Percentiles rank a stretch among this genome's conserved stretches.
These are phyloP conservation scores for Tothia fuscella DNA, from an alignment of 2,329 filamentous ascomycete genomes.

Conservation along the genomic window DNA sequence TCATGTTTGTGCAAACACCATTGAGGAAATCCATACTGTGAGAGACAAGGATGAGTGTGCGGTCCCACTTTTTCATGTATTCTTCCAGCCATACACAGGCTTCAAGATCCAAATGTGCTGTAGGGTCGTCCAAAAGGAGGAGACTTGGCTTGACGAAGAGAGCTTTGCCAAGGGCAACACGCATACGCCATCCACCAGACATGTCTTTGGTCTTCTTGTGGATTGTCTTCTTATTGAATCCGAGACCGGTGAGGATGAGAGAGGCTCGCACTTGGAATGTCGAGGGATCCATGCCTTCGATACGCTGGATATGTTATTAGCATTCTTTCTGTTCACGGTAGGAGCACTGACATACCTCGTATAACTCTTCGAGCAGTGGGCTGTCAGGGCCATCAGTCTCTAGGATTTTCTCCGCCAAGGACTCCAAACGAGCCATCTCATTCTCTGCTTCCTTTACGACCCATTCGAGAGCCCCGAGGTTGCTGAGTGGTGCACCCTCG, in stretches of 20 bases:
- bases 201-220: conserved; percentile 99
- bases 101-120: conserved; percentile 97
- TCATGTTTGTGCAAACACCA: conserved; percentile 96
- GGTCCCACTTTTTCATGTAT: conserved; percentile 99
- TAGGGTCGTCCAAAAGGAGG: conserved; percentile 93
- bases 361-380: conserved; percentile 82
- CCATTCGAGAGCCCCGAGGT: conserved; percentile 90
- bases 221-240: conserved; percentile 97
- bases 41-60: conserved; percentile 89
- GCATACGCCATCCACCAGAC: conserved; percentile 99
- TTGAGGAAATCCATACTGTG: conserved; percentile 99
- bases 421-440: conserved; percentile 83
- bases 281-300: conserved; percentile 97
- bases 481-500: conserved; percentile 82
- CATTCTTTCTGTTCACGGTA: neutral
- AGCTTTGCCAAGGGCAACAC: conserved; percentile 92
- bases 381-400: conserved; percentile 88
- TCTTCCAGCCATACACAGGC: conserved; percentile 99
- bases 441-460: conserved; percentile 89
- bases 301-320: conserved; percentile 49
- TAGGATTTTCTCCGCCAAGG: conserved; percentile 75
- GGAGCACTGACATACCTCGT: conserved; percentile 61
- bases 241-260: conserved; percentile 93
- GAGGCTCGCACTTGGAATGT: conserved; percentile 94
- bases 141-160: conserved; percentile 97